Base-by-base conservation (phyloP, 768 basidiomycete species). In the Gelatoporia subvermispora region DNA sequence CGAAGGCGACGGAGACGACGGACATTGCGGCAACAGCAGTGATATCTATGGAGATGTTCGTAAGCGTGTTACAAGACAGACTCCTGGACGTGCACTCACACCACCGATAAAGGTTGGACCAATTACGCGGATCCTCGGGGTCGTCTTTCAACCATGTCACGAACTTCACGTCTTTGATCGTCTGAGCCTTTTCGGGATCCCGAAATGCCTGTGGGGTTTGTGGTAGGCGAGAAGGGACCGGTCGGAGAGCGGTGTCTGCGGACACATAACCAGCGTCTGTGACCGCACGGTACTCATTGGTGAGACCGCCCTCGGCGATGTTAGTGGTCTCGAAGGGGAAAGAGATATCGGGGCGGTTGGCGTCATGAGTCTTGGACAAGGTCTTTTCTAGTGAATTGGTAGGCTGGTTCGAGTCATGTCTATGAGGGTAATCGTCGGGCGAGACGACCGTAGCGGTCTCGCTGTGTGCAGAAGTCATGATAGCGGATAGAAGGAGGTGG, bases 111-210 rank as follows among this genome's bases (percentile, higher is more conserved):
- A 52, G 18, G 22, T 51, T 46, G 16, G 64, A 60, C 63, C 63
- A 69, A 37, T 70, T 71, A 34, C 68, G 61, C 15, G 72, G 72
- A 61, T 73, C 69, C 48, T 69, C 66, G 3, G 68, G 65, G 45
- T 72, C 72, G 49, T 65, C 57, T 16, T 60, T 64, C 46, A 57
- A 60, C 63, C 64, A 72, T 21, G 64, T 66, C 28, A 73, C 70
- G 44, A 72, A 54, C 47, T 67, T 60, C 53, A 66, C 54, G 37
- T 65, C 55, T 45, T 54, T 58, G 37, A 66, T 56, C 40, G 53
- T 57, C 8, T 61, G 58, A 20, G 64, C 69, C 45, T 70, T 70
- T 46, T 71, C 69, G 2, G 62, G 64, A 24, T 69, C 68, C 10
- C 56, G 56, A n/a, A 62, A 50, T 23, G 54, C 53, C 15, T 43